Base-by-base conservation (phyloP, 306 rosid genomes). In the Vigna nakashimae region DNA sequence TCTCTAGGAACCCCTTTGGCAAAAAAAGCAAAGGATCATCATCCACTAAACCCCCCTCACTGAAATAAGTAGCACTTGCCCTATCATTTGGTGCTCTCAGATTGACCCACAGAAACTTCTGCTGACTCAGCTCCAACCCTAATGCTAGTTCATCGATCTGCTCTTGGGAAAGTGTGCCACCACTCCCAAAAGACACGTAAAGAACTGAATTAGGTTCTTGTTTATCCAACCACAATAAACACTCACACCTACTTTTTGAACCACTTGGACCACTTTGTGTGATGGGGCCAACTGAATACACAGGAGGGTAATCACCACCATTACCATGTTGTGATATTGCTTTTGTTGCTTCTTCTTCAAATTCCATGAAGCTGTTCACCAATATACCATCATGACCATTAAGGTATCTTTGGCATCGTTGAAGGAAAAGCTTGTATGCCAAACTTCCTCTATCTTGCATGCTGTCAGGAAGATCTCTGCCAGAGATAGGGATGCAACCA, bases 171-270 rank as follows among this genome's bases (percentile, higher is more conserved):
- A 83, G 83, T 58, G 85, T 80, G 4, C 89, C 89, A 4, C 87
- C 85, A 57, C 87, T 86, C 18, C 89, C 89, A 46, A 83, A 86
- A 0, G 83, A 83, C 36, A 86, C 34, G 28, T 76, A 86, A 1
- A 77, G 38, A n/a, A 86, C 84, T 0, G 87, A 86, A 2, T 60
- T 75, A 1, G 30, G 50, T 68, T 65, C 74, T 7, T 86, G 87
- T 0, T 64, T 59, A 43, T 80, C 87, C 65, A 86, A 51, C 87
- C 87, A 86, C 17, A 11, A 7, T 64, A 86, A 28, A 63, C 65
- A 83, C 1, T 83, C 81, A 18, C 81, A 86, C 17, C 56, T 13
- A 4, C 13, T 26, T 58, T 6, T n/a, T 0, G 16, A 6, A 42
- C 14, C 30, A 6, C 3, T 69, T 7, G 71, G 6, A 28, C 34